Conservation (phyloP, 306 rosid species). For the Neltuma alba region DNA sequence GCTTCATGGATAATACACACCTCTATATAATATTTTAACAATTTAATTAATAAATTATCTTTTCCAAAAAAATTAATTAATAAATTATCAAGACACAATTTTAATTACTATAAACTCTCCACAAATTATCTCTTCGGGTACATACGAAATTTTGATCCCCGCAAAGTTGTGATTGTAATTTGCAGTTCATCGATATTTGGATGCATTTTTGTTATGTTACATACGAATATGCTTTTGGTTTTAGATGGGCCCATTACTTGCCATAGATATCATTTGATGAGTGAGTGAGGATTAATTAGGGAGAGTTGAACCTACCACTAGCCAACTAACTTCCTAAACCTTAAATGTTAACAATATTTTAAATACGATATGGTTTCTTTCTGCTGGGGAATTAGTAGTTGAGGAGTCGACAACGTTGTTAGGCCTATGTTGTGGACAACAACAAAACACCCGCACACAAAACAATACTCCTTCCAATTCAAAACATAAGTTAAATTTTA, state of each 20-base stretch:
- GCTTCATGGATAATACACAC: not conserved
- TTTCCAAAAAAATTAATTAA: no score
- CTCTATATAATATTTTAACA: no score
- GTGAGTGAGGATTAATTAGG: conserved; percentile 13
- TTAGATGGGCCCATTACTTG: not conserved
- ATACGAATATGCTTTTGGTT: not conserved
- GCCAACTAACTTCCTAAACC: conserved; percentile 36
- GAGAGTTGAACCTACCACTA: conserved; percentile 31
- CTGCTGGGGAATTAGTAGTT: conserved; percentile 16
- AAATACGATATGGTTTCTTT: not conserved
- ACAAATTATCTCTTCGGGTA: not conserved
- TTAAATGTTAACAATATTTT: conserved; percentile 15
- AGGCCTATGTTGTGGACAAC: not conserved
- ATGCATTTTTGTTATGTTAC: not conserved
- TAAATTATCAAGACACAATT: not conserved
- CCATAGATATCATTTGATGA: conserved; percentile 1
- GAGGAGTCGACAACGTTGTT: not conserved
- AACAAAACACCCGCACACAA: not conserved
- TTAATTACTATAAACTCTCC: no score
- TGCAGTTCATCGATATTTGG: not conserved
- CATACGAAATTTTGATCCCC: not conserved
- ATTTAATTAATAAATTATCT: no score
- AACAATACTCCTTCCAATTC: no score
- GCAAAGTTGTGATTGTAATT: not conserved
- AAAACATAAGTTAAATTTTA: no score